Evolutionary conservation across 192 early-diverging fungal species (phyloP).

Genomic region (Podila horticola): DNA sequence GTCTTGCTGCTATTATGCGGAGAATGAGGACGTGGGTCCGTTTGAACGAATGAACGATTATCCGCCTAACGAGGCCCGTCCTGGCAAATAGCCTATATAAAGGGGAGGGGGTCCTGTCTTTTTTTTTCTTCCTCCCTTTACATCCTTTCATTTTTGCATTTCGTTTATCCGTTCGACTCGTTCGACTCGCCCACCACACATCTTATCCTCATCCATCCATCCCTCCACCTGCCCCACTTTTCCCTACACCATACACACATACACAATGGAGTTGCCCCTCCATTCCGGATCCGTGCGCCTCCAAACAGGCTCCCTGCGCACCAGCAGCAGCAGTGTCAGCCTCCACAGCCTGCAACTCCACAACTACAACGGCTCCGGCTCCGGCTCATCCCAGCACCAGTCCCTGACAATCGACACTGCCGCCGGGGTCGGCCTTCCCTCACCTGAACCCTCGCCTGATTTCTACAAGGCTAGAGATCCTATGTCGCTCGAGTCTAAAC

Average conservation of each 20-base stretch:
- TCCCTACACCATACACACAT: neutral
- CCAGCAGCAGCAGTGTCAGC: neutral
- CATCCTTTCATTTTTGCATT: neutral
- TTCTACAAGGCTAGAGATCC: conserved; percentile 52
- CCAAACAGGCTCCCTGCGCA: neutral
- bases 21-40: neutral
- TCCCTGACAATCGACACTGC: conserved; percentile 12
- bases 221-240: neutral
- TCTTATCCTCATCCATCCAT: neutral
- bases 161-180: neutral
- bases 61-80: neutral
- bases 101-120: no score
- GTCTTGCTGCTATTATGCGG: no score
- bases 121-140: no score
- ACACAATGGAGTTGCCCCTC: conserved; percentile 12
- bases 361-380: neutral
- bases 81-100: no score
- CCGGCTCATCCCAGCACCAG: neutral
- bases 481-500: conserved; percentile 45
- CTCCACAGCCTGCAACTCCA: neutral
- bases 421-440: conserved; percentile 15
- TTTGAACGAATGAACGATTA: neutral
- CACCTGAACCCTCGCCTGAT: conserved; percentile 29
- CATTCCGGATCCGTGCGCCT: conserved; percentile 4
- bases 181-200: neutral